Conservation (phyloP, 2,329 filamentous ascomycete genomes). For the Beauveria scarabaeidicola region DNA sequence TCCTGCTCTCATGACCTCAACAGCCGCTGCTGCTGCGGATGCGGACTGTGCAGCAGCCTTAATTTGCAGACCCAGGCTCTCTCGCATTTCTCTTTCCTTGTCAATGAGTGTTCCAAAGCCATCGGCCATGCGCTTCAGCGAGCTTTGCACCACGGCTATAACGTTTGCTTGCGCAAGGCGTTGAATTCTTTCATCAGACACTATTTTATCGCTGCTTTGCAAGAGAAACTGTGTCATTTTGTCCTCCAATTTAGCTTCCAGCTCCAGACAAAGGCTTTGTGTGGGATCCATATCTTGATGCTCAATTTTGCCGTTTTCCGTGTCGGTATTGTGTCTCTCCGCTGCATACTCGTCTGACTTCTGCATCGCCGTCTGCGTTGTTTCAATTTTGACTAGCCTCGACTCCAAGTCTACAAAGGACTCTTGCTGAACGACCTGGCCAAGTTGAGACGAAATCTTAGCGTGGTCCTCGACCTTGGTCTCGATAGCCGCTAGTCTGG, state of each 20-base stretch:
- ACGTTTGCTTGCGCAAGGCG: not conserved
- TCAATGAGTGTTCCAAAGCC: constrained; percentile 15
- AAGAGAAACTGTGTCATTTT: not conserved
- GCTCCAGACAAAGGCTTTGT: not conserved
- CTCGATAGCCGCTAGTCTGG: not conserved
- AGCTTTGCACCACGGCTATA: not conserved
- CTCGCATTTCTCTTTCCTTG: constrained; percentile 13
- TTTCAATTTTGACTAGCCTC: not conserved
- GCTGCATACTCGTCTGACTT: not conserved
- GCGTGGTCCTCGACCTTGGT: not conserved
- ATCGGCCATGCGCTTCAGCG: not conserved
- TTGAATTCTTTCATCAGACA: not conserved
- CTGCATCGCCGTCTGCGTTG: not conserved
- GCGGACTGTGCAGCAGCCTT: constrained; percentile 2
- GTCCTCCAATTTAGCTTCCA: not conserved
- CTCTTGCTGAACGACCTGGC: not conserved
- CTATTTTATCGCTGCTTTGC: not conserved
- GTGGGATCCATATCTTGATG: not conserved
- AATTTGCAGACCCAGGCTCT: constrained; percentile 11
- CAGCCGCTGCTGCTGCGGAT: not conserved
- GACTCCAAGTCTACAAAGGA: not conserved
- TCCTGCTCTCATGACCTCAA: not conserved
- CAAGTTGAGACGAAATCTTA: not conserved
- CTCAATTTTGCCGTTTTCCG: not conserved
- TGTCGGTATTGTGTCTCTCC: not conserved